These are phyloP conservation scores for Trichoderma sp. DNA, from an alignment of 2,329 filamentous ascomycete species.

Conservation along the genomic window DNA sequence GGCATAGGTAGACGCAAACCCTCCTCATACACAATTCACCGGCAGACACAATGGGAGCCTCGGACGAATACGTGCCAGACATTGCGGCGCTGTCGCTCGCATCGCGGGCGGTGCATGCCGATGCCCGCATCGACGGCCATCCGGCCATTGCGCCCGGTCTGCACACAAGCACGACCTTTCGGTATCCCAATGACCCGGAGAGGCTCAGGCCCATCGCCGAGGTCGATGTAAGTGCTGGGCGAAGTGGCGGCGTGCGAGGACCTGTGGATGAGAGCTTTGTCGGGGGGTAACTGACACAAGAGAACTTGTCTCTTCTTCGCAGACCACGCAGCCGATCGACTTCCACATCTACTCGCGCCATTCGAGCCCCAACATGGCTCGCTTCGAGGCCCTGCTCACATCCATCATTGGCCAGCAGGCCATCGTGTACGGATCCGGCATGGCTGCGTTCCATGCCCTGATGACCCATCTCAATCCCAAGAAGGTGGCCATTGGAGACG, in stretches of 20 bases:
- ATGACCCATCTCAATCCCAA: constrained; percentile 82
- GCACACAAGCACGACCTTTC: constrained; percentile 89
- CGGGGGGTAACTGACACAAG: not conserved
- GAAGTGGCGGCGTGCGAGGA: not conserved
- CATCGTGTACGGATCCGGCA: constrained; percentile 80
- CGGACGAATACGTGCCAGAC: constrained; percentile 14
- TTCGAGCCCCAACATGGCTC: constrained; percentile 75
- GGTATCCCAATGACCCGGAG: constrained; percentile 72
- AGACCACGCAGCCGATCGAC: constrained; percentile 46
- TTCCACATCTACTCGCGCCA: constrained; percentile 83
- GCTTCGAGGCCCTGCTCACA: constrained; percentile 80
- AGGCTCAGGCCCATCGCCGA: constrained; percentile 49
- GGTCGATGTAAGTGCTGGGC: constrained; percentile 51
- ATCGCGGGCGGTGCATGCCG: constrained; percentile 78
- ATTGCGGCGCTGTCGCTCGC: constrained; percentile 51
- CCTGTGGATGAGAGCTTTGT: not conserved
- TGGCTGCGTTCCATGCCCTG: constrained; percentile 85
- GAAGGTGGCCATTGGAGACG: constrained; percentile 77
- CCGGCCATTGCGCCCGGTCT: constrained; percentile 84
- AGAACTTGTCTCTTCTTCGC: too few relatives aligned
- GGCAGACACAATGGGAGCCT: constrained; percentile 11
- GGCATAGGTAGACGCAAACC: not conserved
- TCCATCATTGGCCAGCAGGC: constrained; percentile 69
- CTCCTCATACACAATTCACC: not conserved
- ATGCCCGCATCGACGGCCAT: constrained; percentile 72